Percentiles rank a stretch among this genome's conserved stretches.
phyloP scores from a whole-genome alignment of 768 basidiomycete species.

The Collybia mongolica region DNA sequence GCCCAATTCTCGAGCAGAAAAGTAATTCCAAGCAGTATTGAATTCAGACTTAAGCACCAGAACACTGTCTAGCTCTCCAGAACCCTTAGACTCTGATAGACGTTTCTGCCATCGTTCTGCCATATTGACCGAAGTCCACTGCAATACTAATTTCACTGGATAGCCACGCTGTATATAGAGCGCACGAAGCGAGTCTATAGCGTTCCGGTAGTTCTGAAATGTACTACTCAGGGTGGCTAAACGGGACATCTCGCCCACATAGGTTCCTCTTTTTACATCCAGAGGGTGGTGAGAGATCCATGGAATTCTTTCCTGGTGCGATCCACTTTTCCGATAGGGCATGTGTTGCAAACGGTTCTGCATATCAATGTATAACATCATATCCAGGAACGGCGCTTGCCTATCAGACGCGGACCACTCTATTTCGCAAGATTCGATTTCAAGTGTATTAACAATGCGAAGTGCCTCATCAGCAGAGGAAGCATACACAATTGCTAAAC shows the following conservation, averaged over 20 bases:
- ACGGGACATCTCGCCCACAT: slow-evolving; percentile 17
- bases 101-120: slow-evolving; percentile 26
- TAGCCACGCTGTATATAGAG: slow-evolving; percentile 30
- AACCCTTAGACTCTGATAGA: slow-evolving; percentile 5
- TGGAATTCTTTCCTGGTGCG: slow-evolving; percentile 21
- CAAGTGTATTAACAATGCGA: background rate
- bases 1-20: slow-evolving; percentile 26
- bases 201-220: slow-evolving; percentile 21
- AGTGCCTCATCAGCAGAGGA: slow-evolving; percentile 13
- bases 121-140: slow-evolving; percentile 22
- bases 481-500: slow-evolving; percentile 19
- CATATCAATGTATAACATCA: slow-evolving; percentile 21
- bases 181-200: slow-evolving; percentile 17
- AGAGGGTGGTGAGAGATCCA: slow-evolving; percentile 16
- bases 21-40: slow-evolving; percentile 32
- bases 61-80: slow-evolving; percentile 15
- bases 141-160: slow-evolving; percentile 20
- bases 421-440: slow-evolving; percentile 16
- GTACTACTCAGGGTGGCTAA: slow-evolving; percentile 24
- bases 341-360: slow-evolving; percentile 5
- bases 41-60: slow-evolving; percentile 29
- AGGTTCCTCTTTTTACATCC: slow-evolving; percentile 17
- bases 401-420: slow-evolving; percentile 12
- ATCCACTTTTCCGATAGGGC: slow-evolving; percentile 14
- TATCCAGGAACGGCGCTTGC: slow-evolving; percentile 24